A percentile compares a stretch with the other conserved stretches of the same genome.
Conservation (phyloP, 1,139 yeast genomes). For the Debaryomyces singareniensis region DNA sequence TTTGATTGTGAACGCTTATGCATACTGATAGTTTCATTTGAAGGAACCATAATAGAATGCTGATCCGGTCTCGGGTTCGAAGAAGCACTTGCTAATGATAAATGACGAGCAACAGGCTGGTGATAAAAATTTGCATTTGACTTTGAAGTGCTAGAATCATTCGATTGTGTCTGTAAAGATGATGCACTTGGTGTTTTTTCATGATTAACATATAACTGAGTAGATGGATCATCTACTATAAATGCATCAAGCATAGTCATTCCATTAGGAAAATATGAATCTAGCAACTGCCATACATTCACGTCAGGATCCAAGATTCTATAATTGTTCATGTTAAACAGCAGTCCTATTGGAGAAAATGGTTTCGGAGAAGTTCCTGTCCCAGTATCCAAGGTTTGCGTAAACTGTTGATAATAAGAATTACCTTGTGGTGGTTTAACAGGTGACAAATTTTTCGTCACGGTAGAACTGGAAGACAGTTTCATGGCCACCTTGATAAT, state of each 20-base stretch:
- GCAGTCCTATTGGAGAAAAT: conserved; percentile 2
- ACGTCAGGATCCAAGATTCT: conserved; percentile 59
- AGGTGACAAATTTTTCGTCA: background rate
- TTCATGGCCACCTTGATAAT: conserved; percentile 31
- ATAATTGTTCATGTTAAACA: conserved; percentile 8
- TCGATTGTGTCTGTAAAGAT: background rate
- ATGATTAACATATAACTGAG: background rate
- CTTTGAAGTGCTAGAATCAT: background rate
- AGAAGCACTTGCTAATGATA: no score
- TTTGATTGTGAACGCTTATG: conserved; percentile 33
- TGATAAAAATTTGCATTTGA: background rate
- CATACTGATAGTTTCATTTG: conserved; percentile 1
- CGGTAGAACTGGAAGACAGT: background rate
- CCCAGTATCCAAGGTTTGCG: background rate
- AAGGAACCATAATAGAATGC: background rate
- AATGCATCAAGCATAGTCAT: conserved; percentile 68
- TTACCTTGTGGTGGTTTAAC: background rate
- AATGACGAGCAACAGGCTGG: background rate
- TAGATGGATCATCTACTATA: conserved; percentile 42
- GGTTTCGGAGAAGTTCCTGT: background rate
- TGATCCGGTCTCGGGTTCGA: background rate
- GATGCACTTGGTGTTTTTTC: background rate
- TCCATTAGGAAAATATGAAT: conserved; percentile 57
- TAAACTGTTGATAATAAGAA: background rate
- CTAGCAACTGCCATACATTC: conserved; percentile 53